Base-by-base conservation (phyloP, 2,329 filamentous ascomycete species). In the Colletotrichum lindemuthianum region DNA sequence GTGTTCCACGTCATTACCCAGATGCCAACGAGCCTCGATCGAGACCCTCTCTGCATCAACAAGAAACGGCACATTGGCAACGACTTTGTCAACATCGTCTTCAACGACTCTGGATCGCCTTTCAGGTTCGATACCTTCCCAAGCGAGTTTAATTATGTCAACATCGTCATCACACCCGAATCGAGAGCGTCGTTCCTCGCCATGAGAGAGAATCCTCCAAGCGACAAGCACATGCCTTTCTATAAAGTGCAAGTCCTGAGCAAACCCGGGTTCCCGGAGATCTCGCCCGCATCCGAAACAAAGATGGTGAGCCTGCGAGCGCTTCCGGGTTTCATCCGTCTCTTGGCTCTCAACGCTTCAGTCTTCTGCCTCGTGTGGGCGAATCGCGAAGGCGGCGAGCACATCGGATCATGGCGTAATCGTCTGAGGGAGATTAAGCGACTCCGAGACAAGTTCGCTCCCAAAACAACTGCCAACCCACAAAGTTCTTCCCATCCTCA, bases 21-120 rank as follows among this genome's bases (percentile, higher is more conserved):
- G 84, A 99, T 99, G 96, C 96, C 96, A 1, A 97, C 93, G 9
- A 87, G 96, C 73, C 81, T 90, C 12, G 88, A 93, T 58, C 84
- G 87, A 36, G 93, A 97, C 71, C 87, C 90, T 9, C 85, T 88
- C 67, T 93, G 90, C 72, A 89, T 90, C 67, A 85, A 88, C 75
- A 99, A 99, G 81, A 99, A 99, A 78, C 86, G 89, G 3, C 96
- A 98, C 73, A 96, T 98, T 66, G 96, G 96, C 63, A 99, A 99
- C 73, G 96, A 98, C 76, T 97, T 92, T 75, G 96, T 99, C 74
- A 98, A 97, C 74, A 97, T 99, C 70, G 90, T 99, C 63, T 99
- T 96, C 84, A 99, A 99, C 75, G 93, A 97, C 72, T 97, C 94
- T 2, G 95, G 96, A n/a, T 77, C 90, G 51, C 90, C 92, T 0